These are phyloP conservation scores for Spinellus fusiger DNA, from an alignment of 192 early-diverging fungal species.

Conservation along the genomic window DNA sequence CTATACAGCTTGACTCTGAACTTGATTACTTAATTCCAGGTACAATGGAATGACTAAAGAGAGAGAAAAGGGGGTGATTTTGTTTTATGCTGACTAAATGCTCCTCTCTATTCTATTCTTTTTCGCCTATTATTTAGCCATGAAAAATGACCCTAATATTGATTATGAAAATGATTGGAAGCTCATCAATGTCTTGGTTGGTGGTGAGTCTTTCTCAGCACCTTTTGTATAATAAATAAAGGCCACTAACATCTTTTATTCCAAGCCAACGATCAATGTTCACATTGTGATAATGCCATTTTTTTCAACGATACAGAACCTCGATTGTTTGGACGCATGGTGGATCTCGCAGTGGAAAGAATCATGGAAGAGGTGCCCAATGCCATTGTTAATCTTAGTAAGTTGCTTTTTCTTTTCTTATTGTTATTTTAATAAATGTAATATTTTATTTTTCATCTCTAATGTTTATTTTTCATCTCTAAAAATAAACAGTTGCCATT, in stretches of 20 bases:
- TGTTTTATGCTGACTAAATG: neutral
- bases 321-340: slow-evolving; percentile 24
- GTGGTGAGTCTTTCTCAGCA: slow-evolving; percentile 1
- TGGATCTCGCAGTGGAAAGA: slow-evolving; percentile 13
- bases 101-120: no score
- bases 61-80: neutral
- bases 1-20: slow-evolving; percentile 34
- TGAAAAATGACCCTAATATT: slow-evolving; percentile 15
- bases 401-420: slow-evolving; percentile 22
- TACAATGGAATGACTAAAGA: neutral
- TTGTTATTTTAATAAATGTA: no score
- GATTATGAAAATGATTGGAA: slow-evolving; percentile 15
- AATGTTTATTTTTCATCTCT: slow-evolving; percentile 11
- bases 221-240: neutral
- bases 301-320: neutral
- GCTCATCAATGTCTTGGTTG: slow-evolving; percentile 12
- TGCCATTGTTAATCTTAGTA: slow-evolving; percentile 35
- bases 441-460: no score
- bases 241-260: slow-evolving; percentile 33
- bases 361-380: slow-evolving; percentile 31
- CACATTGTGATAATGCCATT: slow-evolving; percentile 34
- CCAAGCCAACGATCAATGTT: slow-evolving; percentile 44
- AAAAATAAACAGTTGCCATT: neutral
- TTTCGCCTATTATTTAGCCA: no score
- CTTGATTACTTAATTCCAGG: slow-evolving; percentile 33